Percentiles rank a stretch among this genome's conserved stretches.
phyloP scores from a whole-genome alignment of 192 early-diverging fungal species.

The Coemansia sp. region DNA sequence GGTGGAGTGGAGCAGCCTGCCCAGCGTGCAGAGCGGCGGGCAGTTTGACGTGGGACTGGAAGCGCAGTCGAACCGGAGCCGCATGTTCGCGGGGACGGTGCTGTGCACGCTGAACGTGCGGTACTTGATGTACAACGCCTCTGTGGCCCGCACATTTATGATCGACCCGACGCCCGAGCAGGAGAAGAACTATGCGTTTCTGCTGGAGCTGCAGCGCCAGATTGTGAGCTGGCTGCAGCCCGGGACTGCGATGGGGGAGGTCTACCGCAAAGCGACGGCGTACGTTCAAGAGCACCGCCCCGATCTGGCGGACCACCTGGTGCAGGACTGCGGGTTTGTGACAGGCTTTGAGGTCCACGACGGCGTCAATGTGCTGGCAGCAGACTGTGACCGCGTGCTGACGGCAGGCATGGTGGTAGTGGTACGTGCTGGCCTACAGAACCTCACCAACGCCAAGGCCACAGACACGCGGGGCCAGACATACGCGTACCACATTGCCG shows the following conservation, averaged over 20 bases:
- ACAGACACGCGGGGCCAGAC: constrained; percentile 69
- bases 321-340: constrained; percentile 81
- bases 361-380: constrained; percentile 68
- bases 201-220: constrained; percentile 81
- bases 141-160: constrained; percentile 89
- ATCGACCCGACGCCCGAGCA: constrained; percentile 82
- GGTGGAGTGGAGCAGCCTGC: constrained; percentile 88
- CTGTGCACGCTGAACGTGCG: constrained; percentile 91
- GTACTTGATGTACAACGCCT: constrained; percentile 94
- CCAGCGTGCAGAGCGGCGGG: constrained; percentile 96
- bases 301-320: constrained; percentile 82
- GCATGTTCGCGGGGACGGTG: constrained; percentile 84
- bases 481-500: constrained; percentile 81
- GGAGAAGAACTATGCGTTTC: constrained; percentile 91
- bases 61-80: constrained; percentile 69
- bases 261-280: constrained; percentile 69
- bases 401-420: constrained; percentile 83
- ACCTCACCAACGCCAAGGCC: constrained; percentile 72
- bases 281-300: constrained; percentile 76
- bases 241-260: constrained; percentile 70
- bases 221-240: constrained; percentile 68
- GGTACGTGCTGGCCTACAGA: constrained; percentile 81
- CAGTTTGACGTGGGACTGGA: constrained; percentile 82
- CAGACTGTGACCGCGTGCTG: constrained; percentile 68
- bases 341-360: constrained; percentile 97